Percentiles rank a stretch among this genome's conserved stretches.
phyloP scores from a whole-genome alignment of 2,329 filamentous ascomycete species.

The Colletotrichum musicola region DNA sequence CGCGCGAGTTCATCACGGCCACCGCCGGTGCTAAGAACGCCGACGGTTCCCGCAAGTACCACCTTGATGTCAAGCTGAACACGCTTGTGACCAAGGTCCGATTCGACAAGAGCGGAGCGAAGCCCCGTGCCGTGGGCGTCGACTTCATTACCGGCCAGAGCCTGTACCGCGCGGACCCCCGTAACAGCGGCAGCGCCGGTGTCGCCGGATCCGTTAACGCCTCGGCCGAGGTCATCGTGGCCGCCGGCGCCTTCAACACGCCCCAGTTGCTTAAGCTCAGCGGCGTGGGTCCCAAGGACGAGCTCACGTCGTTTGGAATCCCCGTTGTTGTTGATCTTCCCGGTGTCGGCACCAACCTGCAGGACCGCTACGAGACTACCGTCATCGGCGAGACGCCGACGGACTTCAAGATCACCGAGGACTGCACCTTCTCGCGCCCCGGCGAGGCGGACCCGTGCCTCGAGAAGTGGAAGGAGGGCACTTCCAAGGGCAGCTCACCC shows the following conservation, averaged over 20 bases:
- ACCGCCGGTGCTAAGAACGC: constrained; percentile 59
- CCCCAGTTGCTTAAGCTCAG: constrained; percentile 61
- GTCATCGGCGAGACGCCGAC: constrained; percentile 41
- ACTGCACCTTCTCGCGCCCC: constrained; percentile 46
- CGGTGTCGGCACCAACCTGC: constrained; percentile 70
- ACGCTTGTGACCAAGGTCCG: constrained; percentile 56
- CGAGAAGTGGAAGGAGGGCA: constrained; percentile 46
- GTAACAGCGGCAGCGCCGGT: constrained; percentile 45
- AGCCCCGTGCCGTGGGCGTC: constrained; percentile 56
- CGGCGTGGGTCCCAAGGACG: constrained; percentile 56
- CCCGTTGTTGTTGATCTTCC: constrained; percentile 67
- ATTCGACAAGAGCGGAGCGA: constrained; percentile 52
- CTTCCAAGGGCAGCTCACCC: constrained; percentile 27
- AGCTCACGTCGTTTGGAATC: constrained; percentile 59
- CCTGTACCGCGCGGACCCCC: constrained; percentile 58
- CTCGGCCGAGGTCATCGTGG: constrained; percentile 60
- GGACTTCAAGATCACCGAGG: constrained; percentile 45
- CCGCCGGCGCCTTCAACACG: constrained; percentile 61
- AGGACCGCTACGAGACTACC: constrained; percentile 46
- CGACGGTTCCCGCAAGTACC: constrained; percentile 60
- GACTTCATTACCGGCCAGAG: constrained; percentile 56
- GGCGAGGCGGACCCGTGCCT: constrained; percentile 50
- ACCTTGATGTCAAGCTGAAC: constrained; percentile 50
- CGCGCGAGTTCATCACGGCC: constrained; percentile 64
- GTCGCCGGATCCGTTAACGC: constrained; percentile 47